Conservation (phyloP, 257 asterid genomes). For the Jasminum sambac region DNA sequence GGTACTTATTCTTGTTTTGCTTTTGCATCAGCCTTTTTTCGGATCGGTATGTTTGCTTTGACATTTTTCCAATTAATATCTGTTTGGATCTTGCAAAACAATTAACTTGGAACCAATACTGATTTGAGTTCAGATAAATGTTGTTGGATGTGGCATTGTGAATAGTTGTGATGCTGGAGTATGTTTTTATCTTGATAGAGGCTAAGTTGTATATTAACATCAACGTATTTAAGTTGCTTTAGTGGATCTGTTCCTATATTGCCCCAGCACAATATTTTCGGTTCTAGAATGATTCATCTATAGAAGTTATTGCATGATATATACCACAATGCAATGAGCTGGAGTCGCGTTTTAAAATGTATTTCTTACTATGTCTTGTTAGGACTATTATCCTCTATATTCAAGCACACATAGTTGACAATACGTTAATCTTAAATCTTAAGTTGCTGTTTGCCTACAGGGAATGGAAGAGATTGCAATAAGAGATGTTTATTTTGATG, state of each 20-base stretch:
- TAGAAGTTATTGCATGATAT: too few species aligned
- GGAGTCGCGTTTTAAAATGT: too few species aligned
- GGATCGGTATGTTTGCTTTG: slow-evolving; percentile 70
- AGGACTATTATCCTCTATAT: too few species aligned
- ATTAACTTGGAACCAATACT: background rate
- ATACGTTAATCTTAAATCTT: too few species aligned
- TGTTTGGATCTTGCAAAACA: background rate
- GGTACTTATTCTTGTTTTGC: slow-evolving; percentile 89
- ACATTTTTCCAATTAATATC: background rate
- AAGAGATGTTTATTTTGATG: too few species aligned
- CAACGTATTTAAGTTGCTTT: background rate
- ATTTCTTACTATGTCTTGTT: too few species aligned
- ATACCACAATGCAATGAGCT: too few species aligned
- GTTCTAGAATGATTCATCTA: too few species aligned
- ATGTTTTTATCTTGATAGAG: background rate
- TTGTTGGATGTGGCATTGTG: background rate
- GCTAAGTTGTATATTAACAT: background rate
- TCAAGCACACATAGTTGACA: too few species aligned
- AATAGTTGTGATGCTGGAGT: background rate
- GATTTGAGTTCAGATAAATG: background rate
- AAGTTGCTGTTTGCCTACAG: too few species aligned
- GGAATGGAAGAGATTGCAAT: too few species aligned
- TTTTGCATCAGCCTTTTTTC: slow-evolving; percentile 85
- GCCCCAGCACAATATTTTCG: too few species aligned
- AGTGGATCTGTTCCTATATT: background rate